Conservation (phyloP, 2,329 filamentous ascomycete genomes). For the Diaporthe australafricana region DNA sequence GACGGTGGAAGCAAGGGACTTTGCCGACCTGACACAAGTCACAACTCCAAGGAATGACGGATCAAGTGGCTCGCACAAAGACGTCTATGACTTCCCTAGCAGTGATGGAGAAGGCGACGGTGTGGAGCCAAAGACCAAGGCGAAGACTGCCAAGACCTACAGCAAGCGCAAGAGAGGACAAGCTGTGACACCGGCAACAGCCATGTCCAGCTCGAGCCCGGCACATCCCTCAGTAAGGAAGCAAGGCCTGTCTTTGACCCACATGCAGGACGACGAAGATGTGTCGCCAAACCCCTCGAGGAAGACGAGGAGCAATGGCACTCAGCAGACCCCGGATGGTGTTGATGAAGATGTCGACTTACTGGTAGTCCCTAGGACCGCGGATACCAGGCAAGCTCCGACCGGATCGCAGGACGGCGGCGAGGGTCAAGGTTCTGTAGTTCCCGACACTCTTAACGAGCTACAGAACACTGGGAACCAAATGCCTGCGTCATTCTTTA, state of each 20-base stretch:
- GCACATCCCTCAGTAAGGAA: background rate
- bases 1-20: slow-evolving; percentile 28
- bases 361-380: slow-evolving; percentile 38
- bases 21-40: slow-evolving; percentile 48
- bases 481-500: slow-evolving; percentile 44
- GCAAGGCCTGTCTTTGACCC: background rate
- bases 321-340: slow-evolving; percentile 2
- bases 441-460: slow-evolving; percentile 29
- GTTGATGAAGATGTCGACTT: slow-evolving; percentile 41
- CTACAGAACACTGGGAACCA: background rate
- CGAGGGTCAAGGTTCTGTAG: background rate
- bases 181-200: background rate
- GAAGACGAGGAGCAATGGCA: slow-evolving; percentile 18
- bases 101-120: slow-evolving; percentile 48
- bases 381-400: slow-evolving; percentile 26
- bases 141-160: slow-evolving; percentile 14
- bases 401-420: slow-evolving; percentile 35
- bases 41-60: slow-evolving; percentile 44
- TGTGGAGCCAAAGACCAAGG: slow-evolving; percentile 21
- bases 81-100: slow-evolving; percentile 59
- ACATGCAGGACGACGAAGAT: background rate
- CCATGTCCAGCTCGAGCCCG: slow-evolving; percentile 6
- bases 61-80: slow-evolving; percentile 42
- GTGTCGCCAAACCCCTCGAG: slow-evolving; percentile 30
- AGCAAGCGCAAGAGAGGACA: slow-evolving; percentile 39